phyloP scores from a whole-genome alignment of 371 early-diverging fungal species.

The Syncephalastrum sp. region DNA sequence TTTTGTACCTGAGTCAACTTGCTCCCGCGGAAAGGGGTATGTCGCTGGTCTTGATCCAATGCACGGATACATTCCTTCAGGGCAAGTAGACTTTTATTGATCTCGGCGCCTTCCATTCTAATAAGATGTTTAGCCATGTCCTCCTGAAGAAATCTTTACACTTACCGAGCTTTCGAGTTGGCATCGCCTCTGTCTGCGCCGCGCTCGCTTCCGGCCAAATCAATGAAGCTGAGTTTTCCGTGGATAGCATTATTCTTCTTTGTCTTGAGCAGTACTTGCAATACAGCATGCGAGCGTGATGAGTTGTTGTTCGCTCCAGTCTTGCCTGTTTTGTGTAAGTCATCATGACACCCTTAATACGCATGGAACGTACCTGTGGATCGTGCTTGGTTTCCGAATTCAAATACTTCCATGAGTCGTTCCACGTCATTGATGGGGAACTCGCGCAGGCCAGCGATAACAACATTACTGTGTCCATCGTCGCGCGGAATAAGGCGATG shows the following conservation, averaged over 20 bases:
- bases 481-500: conserved; percentile 90
- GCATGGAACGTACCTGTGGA: conserved; percentile 68
- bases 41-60: conserved; percentile 89
- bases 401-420: conserved; percentile 86
- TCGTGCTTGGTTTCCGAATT: conserved; percentile 83
- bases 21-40: conserved; percentile 96
- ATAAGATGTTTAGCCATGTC: not conserved
- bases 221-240: conserved; percentile 96
- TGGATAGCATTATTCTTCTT: conserved; percentile 53
- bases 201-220: conserved; percentile 98
- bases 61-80: conserved; percentile 98
- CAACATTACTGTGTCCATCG: conserved; percentile 93
- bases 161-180: conserved; percentile 81
- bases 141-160: conserved; percentile 3
- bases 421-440: conserved; percentile 74
- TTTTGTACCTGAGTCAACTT: conserved; percentile 90
- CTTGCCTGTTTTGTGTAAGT: conserved; percentile 45
- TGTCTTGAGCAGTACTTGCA: conserved; percentile 85
- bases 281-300: conserved; percentile 96
- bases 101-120: conserved; percentile 98
- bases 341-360: not conserved
- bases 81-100: conserved; percentile 97
- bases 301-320: conserved; percentile 96
- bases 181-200: conserved; percentile 97
- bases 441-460: conserved; percentile 85